A percentile compares a stretch with the other conserved stretches of the same genome.
Conservation (phyloP, 2,329 filamentous ascomycete genomes). For the Xylariaceae sp. region DNA sequence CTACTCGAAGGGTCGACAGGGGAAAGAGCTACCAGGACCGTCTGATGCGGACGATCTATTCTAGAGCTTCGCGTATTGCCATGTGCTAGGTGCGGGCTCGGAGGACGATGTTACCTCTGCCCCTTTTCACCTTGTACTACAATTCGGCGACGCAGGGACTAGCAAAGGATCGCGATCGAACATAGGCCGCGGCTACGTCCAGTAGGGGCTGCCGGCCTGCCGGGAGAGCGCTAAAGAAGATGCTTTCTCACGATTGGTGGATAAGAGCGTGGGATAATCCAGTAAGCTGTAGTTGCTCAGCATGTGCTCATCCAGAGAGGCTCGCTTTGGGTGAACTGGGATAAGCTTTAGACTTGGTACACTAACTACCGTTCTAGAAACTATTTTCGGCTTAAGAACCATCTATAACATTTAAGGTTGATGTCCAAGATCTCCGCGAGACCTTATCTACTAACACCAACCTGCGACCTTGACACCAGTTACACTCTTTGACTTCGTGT, state of each 20-base stretch:
- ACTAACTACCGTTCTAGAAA: background rate
- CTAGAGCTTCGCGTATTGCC: constrained; percentile 1
- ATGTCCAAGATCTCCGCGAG: background rate
- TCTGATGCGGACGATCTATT: constrained; percentile 3
- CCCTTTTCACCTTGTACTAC: background rate
- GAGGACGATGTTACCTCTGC: background rate
- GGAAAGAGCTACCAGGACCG: constrained; percentile 4
- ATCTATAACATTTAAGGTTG: background rate
- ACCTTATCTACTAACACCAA: background rate
- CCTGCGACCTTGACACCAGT: background rate
- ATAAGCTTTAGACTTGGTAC: background rate
- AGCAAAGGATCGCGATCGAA: background rate
- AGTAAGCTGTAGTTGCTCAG: constrained; percentile 1
- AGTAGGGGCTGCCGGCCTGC: background rate
- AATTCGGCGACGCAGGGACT: background rate
- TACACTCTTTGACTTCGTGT: constrained; percentile 4
- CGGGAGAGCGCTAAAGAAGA: background rate
- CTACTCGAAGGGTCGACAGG: too few relatives aligned
- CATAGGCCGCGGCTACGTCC: background rate
- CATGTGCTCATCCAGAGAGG: constrained; percentile 1
- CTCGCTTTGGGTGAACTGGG: constrained; percentile 2
- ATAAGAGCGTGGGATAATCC: constrained; percentile 3
- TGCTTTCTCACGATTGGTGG: constrained; percentile 4
- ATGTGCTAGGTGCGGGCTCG: constrained; percentile 1
- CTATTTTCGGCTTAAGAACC: background rate